phyloP scores from a whole-genome alignment of 257 asterid species.

The Solanum sitiens region DNA sequence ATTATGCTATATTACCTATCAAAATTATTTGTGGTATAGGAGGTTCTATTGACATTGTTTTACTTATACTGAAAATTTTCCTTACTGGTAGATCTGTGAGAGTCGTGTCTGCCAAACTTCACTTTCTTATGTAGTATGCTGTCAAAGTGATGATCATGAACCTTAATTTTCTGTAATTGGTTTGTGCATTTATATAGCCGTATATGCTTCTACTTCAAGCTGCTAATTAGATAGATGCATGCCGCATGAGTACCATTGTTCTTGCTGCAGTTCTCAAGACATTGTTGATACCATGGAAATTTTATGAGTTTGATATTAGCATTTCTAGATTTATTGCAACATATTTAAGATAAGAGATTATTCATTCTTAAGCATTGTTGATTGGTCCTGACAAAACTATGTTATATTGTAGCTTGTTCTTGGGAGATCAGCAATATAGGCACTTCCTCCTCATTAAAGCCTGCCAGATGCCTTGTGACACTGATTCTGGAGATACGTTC shows the following conservation, averaged over 20 bases:
- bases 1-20: not conserved
- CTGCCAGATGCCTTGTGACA: slow-evolving; percentile 65
- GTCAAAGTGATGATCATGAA: not conserved
- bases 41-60: not conserved
- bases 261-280: not conserved
- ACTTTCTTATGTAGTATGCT: not conserved
- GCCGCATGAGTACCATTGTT: not conserved
- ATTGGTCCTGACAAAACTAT: slow-evolving; percentile 11
- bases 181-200: not conserved
- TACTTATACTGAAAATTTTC: not conserved
- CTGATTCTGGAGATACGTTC: slow-evolving; percentile 77
- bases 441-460: slow-evolving; percentile 30
- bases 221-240: not conserved
- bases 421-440: slow-evolving; percentile 85
- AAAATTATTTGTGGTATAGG: not conserved
- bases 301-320: not conserved
- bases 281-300: not conserved
- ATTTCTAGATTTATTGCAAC: not conserved
- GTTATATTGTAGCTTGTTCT: slow-evolving; percentile 60
- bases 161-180: not conserved
- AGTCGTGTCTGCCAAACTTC: not conserved
- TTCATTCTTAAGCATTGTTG: not conserved
- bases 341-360: not conserved
- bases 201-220: not conserved
- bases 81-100: not conserved